Evolutionary conservation across 768 basidiomycete genomes (phyloP).

Genomic region (Podaxis carcinomalis): DNA sequence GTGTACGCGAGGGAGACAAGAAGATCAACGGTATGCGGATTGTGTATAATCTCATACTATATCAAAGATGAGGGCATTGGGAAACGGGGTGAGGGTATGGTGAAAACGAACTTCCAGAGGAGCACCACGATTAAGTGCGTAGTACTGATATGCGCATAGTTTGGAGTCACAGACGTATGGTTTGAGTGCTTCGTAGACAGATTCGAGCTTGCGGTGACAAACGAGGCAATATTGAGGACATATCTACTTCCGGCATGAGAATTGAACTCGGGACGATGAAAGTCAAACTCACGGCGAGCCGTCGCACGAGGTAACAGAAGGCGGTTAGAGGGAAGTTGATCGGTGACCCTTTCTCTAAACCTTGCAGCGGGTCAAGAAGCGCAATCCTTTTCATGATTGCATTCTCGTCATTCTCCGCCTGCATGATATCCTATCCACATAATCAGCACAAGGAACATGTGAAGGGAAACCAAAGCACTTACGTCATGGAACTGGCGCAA

Average conservation of each 20-base stretch:
- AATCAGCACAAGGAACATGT: background rate
- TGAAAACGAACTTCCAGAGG: conserved; percentile 52
- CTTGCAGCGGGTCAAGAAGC: conserved; percentile 55
- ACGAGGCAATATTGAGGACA: conserved; percentile 71
- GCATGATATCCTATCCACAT: conserved; percentile 25
- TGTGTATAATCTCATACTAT: conserved; percentile 68
- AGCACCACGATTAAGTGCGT: conserved; percentile 57
- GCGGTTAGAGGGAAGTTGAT: conserved; percentile 62
- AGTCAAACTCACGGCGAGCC: conserved; percentile 45
- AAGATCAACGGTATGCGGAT: conserved; percentile 61
- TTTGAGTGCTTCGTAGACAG: conserved; percentile 56
- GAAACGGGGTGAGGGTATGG: conserved; percentile 2
- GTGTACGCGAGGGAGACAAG: conserved; percentile 60
- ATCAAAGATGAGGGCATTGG: background rate
- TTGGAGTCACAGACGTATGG: conserved; percentile 68
- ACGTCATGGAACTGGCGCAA: conserved; percentile 29
- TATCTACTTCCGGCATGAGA: conserved; percentile 32
- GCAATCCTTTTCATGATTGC: conserved; percentile 32
- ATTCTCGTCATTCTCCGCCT: conserved; percentile 43
- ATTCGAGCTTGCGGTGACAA: conserved; percentile 57
- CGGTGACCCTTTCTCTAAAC: conserved; percentile 24
- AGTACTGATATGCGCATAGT: conserved; percentile 70
- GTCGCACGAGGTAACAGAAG: conserved; percentile 61
- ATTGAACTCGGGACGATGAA: background rate
- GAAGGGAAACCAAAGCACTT: conserved; percentile 8